Conservation (phyloP, 148 eudicot species). For the Limonium bicolor region DNA sequence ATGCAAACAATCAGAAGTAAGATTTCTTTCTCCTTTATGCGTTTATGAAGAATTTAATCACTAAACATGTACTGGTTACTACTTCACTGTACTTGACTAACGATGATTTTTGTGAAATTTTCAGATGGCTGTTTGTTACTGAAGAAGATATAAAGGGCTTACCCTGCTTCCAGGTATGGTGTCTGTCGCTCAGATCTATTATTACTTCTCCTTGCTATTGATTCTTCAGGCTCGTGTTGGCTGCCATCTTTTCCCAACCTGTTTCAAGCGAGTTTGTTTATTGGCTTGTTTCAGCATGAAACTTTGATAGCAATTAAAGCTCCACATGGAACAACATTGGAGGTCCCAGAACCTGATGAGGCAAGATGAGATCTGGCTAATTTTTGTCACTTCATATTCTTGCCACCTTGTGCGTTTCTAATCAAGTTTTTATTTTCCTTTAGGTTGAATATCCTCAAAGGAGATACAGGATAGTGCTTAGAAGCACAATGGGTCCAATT, state of each 20-base stretch:
- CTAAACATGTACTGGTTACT: neutral
- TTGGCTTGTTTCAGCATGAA: conserved; percentile 50
- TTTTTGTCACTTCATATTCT: neutral
- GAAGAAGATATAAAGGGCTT: conserved; percentile 85
- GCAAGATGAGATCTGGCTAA: conserved; percentile 25
- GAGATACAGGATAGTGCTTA: conserved; percentile 81
- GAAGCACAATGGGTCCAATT: conserved; percentile 98
- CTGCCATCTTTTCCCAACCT: neutral
- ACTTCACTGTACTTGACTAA: neutral
- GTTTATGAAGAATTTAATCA: neutral
- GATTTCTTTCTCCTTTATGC: conserved; percentile 1
- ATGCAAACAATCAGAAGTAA: conserved; percentile 75
- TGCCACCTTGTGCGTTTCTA: neutral
- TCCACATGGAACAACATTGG: conserved; percentile 98
- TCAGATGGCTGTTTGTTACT: conserved; percentile 91
- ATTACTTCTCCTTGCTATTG: neutral
- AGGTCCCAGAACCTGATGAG: conserved; percentile 98
- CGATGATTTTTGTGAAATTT: conserved; percentile 1
- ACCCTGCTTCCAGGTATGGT: conserved; percentile 83
- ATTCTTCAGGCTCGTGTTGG: neutral
- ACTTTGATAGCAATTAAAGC: conserved; percentile 94
- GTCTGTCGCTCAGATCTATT: neutral
- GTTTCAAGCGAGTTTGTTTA: conserved; percentile 7
- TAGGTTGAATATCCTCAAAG: conserved; percentile 93
- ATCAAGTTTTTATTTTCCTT: conserved; percentile 8